A percentile compares a stretch with the other conserved stretches of the same genome.
Conservation (phyloP, 495 filamentous ascomycete species). For the Aspergillus egyptiacus region DNA sequence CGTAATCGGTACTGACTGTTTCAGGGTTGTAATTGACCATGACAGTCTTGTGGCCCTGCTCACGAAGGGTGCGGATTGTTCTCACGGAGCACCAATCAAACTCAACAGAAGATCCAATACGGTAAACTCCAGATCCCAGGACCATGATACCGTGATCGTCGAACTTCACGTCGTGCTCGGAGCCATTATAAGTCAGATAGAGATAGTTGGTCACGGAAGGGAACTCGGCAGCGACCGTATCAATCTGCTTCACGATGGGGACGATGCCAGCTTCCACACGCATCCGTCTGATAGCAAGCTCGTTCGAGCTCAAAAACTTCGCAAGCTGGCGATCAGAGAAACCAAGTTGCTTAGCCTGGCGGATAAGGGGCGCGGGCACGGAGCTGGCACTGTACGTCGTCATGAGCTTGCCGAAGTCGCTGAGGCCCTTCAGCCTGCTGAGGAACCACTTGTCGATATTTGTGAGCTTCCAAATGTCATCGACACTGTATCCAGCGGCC, state of each 20-base stretch:
- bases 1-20: slow-evolving; percentile 92
- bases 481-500: slow-evolving; percentile 84
- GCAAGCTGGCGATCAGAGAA: slow-evolving; percentile 93
- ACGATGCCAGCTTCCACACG: slow-evolving; percentile 78
- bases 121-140: slow-evolving; percentile 92
- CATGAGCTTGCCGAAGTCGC: slow-evolving; percentile 79
- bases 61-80: slow-evolving; percentile 85
- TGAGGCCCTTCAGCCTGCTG: slow-evolving; percentile 79
- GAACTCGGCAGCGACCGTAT: slow-evolving; percentile 97
- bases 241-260: slow-evolving; percentile 94
- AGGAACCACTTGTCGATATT: slow-evolving; percentile 87
- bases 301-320: slow-evolving; percentile 88
- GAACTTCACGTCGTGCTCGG: slow-evolving; percentile 78
- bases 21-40: slow-evolving; percentile 99
- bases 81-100: slow-evolving; percentile 99
- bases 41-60: slow-evolving; percentile 86
- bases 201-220: slow-evolving; percentile 94
- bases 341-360: slow-evolving; percentile 83
- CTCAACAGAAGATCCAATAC: slow-evolving; percentile 95
- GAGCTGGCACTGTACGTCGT: slow-evolving; percentile 61
- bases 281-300: slow-evolving; percentile 75
- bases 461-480: slow-evolving; percentile 97
- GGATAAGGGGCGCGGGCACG: slow-evolving; percentile 58
- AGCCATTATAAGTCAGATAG: slow-evolving; percentile 92
- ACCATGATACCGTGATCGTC: slow-evolving; percentile 93